These are phyloP conservation scores for Protea cynaroides DNA, from an alignment of 164 flowering plant genomes.

Conservation along the genomic window DNA sequence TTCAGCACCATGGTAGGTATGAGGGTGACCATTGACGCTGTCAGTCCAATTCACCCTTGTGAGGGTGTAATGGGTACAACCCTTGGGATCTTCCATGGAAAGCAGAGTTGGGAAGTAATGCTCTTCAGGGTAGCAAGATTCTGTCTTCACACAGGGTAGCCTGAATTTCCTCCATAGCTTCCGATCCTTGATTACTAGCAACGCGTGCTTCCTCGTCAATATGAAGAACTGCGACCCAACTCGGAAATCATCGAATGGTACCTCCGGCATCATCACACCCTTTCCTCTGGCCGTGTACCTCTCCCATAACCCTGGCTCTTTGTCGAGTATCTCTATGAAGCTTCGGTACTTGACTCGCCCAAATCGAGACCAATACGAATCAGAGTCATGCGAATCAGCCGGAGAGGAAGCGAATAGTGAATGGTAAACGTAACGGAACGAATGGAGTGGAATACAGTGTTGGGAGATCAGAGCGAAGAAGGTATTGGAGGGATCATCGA, in stretches of 20 bases:
- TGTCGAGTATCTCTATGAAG: constrained; percentile 67
- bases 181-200: constrained; percentile 53
- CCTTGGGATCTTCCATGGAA: constrained; percentile 68
- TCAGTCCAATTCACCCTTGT: constrained; percentile 91
- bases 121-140: constrained; percentile 90
- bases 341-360: constrained; percentile 28
- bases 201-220: constrained; percentile 52
- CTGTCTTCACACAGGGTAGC: constrained; percentile 51
- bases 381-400: constrained; percentile 12
- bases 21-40: constrained; percentile 66
- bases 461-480: constrained; percentile 86
- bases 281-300: constrained; percentile 58
- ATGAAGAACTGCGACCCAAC: constrained; percentile 89
- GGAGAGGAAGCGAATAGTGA: constrained; percentile 33
- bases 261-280: constrained; percentile 73
- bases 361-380: constrained; percentile 9
- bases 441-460: constrained; percentile 77
- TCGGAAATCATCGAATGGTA: constrained; percentile 53
- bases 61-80: constrained; percentile 58
- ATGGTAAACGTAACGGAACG: constrained; percentile 57
- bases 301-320: constrained; percentile 28
- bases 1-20: constrained; percentile 53
- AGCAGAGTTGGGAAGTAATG: constrained; percentile 87
- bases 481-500: constrained; percentile 69
- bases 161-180: constrained; percentile 73